Conservation (phyloP, 1,139 yeast genomes). For the Yamadazyma trypodendri region DNA sequence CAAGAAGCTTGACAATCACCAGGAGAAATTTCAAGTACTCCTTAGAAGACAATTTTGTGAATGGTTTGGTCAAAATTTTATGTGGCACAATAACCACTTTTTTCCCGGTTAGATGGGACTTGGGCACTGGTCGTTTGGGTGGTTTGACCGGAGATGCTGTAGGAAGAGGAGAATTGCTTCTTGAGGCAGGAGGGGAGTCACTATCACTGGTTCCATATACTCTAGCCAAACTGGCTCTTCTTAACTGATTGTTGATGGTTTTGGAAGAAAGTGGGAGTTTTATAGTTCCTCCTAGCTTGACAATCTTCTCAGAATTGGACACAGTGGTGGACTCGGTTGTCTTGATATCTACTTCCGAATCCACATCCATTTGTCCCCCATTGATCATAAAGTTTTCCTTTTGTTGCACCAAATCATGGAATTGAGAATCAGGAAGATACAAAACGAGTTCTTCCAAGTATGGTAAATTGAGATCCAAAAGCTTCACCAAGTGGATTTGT, state of each 20-base stretch:
- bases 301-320: slow-evolving; percentile 26
- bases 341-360: slow-evolving; percentile 15
- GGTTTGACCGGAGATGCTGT: background rate
- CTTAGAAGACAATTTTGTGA: slow-evolving; percentile 36
- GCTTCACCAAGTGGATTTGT: slow-evolving; percentile 27
- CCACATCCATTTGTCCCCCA: slow-evolving; percentile 15
- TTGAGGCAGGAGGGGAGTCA: background rate
- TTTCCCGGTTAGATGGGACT: slow-evolving; percentile 15
- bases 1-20: slow-evolving; percentile 36
- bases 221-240: slow-evolving; percentile 20
- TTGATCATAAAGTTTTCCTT: slow-evolving; percentile 35
- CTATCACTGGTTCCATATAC: slow-evolving; percentile 1
- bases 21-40: slow-evolving; percentile 41
- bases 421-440: slow-evolving; percentile 34
- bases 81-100: slow-evolving; percentile 43
- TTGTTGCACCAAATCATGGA: slow-evolving; percentile 35
- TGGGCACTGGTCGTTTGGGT: slow-evolving; percentile 8
- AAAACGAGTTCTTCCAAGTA: slow-evolving; percentile 29
- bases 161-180: slow-evolving; percentile 1
- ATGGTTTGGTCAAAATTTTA: slow-evolving; percentile 42
- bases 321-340: slow-evolving; percentile 3
- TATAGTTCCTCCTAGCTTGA: slow-evolving; percentile 36
- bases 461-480: slow-evolving; percentile 28
- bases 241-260: slow-evolving; percentile 38
- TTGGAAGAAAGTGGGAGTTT: slow-evolving; percentile 44